Base-by-base conservation (phyloP, 2,329 filamentous ascomycete species). In the Aspergillus costaricaensis region DNA sequence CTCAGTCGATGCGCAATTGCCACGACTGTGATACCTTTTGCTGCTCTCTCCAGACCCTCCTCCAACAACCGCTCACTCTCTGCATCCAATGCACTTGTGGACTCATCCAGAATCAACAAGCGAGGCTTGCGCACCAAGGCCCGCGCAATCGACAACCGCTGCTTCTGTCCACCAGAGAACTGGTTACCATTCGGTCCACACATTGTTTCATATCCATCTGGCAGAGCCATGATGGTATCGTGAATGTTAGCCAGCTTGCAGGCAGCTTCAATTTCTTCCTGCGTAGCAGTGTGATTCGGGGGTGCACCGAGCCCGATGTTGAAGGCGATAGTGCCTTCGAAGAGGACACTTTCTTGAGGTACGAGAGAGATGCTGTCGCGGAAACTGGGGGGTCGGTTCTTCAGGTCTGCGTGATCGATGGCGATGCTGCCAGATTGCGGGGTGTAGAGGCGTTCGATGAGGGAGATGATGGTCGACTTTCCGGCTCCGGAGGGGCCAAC, bases 201-300 rank as follows among this genome's bases (percentile, higher is more conserved):
- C 10, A 79, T 59, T 0, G 88, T 91, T 7, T 88, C 76, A 69
- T 91, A 91, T 0, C 87, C 86, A 10, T 88, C 77, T 0, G 88
- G 88, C 17, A 92, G 76, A 0, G 81, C 76, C 57, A 79, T 75
- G 64, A 92, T 88, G 17, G 84, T 86, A 32, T 91, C 86, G 74
- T 91, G 88, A 62, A 91, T 89, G 68, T 89, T 89, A 27, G 88
- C 88, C 8, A 89, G 75, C 60, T 82, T 82, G 70, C 88, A 91
- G 0, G 89, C 88, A 56, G 86, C 84, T 62, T 87, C 81, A 51
- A 91, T 86, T 48, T 90, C 88, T 7, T 79, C 83, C 48, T 85
- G 76, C 1, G 81, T 83, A 1, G 83, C 84, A 36, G 83, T 81
- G 44, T 82, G 77, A 14, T 79, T 82, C 2, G 86, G 86, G 1